phyloP scores from a whole-genome alignment of 2,329 filamentous ascomycete genomes.

The Epichloe sibirici region DNA sequence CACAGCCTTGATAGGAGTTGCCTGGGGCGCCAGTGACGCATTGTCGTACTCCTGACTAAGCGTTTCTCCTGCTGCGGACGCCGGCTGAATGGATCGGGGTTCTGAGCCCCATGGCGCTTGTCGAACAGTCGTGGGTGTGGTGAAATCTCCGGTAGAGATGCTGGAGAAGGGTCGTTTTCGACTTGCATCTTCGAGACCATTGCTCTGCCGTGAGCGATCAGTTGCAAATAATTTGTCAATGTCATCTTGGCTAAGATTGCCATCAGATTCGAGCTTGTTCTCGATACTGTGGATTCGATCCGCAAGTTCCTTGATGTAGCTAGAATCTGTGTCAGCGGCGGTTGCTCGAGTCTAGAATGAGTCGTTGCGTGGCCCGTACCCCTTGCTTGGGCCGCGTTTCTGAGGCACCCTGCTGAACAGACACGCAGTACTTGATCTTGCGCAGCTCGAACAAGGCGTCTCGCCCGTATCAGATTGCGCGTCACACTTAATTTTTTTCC shows the following conservation, averaged over 20 bases:
- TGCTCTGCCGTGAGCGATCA: conserved; percentile 20
- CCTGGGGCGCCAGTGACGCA: conserved; percentile 34
- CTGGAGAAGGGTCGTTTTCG: conserved; percentile 38
- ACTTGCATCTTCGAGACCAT: conserved; percentile 16
- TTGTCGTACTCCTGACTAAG: conserved; percentile 23
- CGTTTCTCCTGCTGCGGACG: conserved; percentile 23
- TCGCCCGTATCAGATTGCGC: conserved; percentile 62
- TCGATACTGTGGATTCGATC: conserved; percentile 76
- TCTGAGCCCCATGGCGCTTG: conserved; percentile 37
- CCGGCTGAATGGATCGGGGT: conserved; percentile 30
- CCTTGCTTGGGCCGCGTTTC: conserved; percentile 83
- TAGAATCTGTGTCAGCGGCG: conserved; percentile 19
- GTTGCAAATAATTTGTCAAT: conserved; percentile 30
- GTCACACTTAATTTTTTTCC: conserved; percentile 86
- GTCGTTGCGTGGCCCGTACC: conserved; percentile 29
- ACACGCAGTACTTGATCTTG: conserved; percentile 62
- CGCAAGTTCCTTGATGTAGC: conserved; percentile 84
- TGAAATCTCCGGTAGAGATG: conserved; percentile 30
- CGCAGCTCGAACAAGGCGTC: conserved; percentile 70
- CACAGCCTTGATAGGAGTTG: conserved; percentile 26
- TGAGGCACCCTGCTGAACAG: conserved; percentile 79
- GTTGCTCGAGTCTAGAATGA: background rate
- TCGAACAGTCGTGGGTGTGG: conserved; percentile 28
- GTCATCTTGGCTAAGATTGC: conserved; percentile 29
- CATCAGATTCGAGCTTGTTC: conserved; percentile 53